Evolutionary conservation across 306 rosid genomes (phyloP).

Genomic region (Castanea mollissima): DNA sequence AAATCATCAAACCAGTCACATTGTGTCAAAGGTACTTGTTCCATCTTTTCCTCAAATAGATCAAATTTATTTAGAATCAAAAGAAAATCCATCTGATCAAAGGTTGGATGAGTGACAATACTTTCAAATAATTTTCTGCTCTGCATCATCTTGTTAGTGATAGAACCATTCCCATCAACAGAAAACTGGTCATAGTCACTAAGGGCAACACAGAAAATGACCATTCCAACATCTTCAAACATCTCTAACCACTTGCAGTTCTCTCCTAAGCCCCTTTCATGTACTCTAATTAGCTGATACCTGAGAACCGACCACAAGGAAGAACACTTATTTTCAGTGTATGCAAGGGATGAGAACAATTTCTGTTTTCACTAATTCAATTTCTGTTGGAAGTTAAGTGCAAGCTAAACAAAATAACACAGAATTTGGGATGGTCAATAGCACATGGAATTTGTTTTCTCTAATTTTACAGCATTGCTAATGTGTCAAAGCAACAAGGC

Average conservation of each 20-base stretch:
- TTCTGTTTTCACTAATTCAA: not conserved
- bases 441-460: not conserved
- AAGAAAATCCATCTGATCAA: conserved; percentile 85
- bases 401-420: not conserved
- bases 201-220: conserved; percentile 82
- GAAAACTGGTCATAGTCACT: conserved; percentile 82
- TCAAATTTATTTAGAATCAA: conserved; percentile 83
- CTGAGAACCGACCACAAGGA: conserved; percentile 31
- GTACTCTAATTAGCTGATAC: conserved; percentile 58
- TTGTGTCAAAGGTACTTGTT: conserved; percentile 55
- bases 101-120: conserved; percentile 84
- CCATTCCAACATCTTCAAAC: conserved; percentile 96
- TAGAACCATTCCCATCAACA: conserved; percentile 60
- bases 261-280: conserved; percentile 68
- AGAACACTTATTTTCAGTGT: not conserved
- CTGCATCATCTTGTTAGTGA: conserved; percentile 71
- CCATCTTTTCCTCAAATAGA: conserved; percentile 73
- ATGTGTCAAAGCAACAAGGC: not conserved
- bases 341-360: not conserved
- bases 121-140: conserved; percentile 76
- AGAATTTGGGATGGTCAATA: not conserved
- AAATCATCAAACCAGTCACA: conserved; percentile 92
- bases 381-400: not conserved
- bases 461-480: not conserved
- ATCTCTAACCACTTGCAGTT: conserved; percentile 99